Base-by-base conservation (phyloP, 805 yeast genomes). In the Yarrowia keelungensis region DNA sequence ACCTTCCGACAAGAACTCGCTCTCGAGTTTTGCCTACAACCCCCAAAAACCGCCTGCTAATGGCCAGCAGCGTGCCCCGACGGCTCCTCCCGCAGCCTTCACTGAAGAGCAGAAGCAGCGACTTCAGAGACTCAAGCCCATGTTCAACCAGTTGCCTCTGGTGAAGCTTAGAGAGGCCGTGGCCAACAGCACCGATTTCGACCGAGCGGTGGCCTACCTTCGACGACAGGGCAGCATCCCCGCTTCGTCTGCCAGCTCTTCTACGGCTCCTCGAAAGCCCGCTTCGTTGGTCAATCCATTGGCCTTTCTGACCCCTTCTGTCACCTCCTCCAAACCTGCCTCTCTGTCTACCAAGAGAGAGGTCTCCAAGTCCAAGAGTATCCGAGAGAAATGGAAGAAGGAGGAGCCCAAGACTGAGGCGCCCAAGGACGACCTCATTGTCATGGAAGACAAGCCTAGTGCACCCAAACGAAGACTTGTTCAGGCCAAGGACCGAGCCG, bases 141-240 rank as follows among this genome's bases (percentile, higher is more conserved):
- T 62, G 56, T 62, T 62, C 67, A 62, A 62, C 56, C 67, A 62
- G 56, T 47, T 62, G 8, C 67, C 67, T 11, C 22, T 62, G 22
- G 67, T 62, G 7, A 62, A 62, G 46, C 47, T 62, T 26, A 14
- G 67, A 38, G 67, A 62, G n/a, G 67, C 67, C 5, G 67, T 62
- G 2, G 45, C 56, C 45, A 62, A 62, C 56, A 22, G 45, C 22
- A 47, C 54, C 38, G 56, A 49, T 19, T 62, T 38, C 39, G 67
- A 62, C 46, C 36, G 56, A 22, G 67, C 67, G 7, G 67, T 62
- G 22, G 67, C 67, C 8, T 62, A 62, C 16, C 56, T 62, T 8
- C 45, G 56, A 47, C 56, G 67, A 15, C 56, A 47, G 22, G 67
- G 67, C 10, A 45, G 51, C 26, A 41, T 49, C 47, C 47, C 67